Conservation (phyloP, 805 yeast genomes). For the Starmerella kuoi region DNA sequence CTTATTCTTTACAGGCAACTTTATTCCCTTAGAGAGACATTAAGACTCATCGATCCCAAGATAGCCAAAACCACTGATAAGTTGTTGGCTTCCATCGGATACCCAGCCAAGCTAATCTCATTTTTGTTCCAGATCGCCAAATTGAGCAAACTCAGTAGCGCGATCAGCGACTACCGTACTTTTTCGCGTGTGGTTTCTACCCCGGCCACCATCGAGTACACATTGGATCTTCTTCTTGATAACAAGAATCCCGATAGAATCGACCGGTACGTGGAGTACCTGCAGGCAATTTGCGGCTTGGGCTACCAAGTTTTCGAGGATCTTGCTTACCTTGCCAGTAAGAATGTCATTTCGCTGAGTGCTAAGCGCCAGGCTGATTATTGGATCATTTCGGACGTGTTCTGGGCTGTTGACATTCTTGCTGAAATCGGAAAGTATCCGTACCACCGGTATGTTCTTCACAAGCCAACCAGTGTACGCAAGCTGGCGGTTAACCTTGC, state of each 20-base stretch:
- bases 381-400: conserved; percentile 30
- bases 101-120: conserved; percentile 22
- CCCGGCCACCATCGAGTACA: conserved; percentile 30
- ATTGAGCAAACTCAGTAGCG: conserved; percentile 10
- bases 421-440: conserved; percentile 27
- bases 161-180: conserved; percentile 26
- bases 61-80: conserved; percentile 18
- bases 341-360: conserved; percentile 28
- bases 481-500: conserved; percentile 29
- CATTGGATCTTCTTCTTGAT: conserved; percentile 25
- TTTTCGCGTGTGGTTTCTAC: conserved; percentile 31
- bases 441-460: conserved; percentile 15
- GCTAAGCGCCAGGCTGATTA: conserved; percentile 24
- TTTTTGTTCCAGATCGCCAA: conserved; percentile 3
- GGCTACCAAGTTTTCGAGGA: conserved; percentile 34
- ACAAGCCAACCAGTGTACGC: conserved; percentile 16
- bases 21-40: conserved; percentile 5
- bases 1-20: conserved; percentile 16
- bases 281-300: conserved; percentile 30
- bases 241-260: conserved; percentile 26
- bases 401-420: conserved; percentile 33
- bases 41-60: conserved; percentile 13
- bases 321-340: conserved; percentile 31
- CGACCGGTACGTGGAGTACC: conserved; percentile 25
- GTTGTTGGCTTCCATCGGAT: conserved; percentile 24